Evolutionary conservation across 1,284 basidiomycete genomes (phyloP).

Genomic region (Rhizoctonia solani): DNA sequence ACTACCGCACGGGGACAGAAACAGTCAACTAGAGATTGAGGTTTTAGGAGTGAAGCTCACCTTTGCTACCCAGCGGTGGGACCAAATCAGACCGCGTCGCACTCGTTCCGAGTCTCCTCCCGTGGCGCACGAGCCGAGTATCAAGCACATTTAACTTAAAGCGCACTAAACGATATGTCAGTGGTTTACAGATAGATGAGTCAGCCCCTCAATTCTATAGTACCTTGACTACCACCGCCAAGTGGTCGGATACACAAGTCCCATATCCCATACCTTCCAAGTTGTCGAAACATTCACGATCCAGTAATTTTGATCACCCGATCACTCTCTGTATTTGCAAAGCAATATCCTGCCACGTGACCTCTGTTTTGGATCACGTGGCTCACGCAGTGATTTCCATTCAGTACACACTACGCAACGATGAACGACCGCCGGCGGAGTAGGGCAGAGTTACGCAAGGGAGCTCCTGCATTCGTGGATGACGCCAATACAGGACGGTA

Average conservation of each 20-base stretch:
- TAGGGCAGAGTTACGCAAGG: slow-evolving; percentile 22
- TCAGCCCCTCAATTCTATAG: too few relatives aligned
- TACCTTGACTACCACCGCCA: too few relatives aligned
- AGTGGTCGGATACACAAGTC: too few relatives aligned
- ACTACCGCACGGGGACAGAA: slow-evolving; percentile 54
- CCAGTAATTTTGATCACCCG: too few relatives aligned
- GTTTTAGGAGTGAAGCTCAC: background rate
- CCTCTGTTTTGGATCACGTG: slow-evolving; percentile 24
- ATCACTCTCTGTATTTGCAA: background rate
- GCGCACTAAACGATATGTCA: too few relatives aligned
- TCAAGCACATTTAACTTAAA: background rate
- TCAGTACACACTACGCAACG: too few relatives aligned
- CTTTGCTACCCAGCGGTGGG: background rate
- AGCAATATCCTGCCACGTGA: slow-evolving; percentile 10
- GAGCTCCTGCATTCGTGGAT: slow-evolving; percentile 29
- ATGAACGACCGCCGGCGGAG: slow-evolving; percentile 30
- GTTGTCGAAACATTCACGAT: too few relatives aligned
- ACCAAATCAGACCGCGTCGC: too few relatives aligned
- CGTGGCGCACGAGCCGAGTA: background rate
- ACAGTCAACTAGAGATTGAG: background rate
- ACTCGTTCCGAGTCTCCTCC: background rate
- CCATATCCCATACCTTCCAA: too few relatives aligned
- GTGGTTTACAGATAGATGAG: too few relatives aligned
- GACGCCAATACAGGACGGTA: slow-evolving; percentile 27
- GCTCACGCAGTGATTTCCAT: slow-evolving; percentile 1